Percentiles rank a stretch among this genome's conserved stretches.
Conservation (phyloP, 1,139 yeast species). For the Yamadazyma dendronema region DNA sequence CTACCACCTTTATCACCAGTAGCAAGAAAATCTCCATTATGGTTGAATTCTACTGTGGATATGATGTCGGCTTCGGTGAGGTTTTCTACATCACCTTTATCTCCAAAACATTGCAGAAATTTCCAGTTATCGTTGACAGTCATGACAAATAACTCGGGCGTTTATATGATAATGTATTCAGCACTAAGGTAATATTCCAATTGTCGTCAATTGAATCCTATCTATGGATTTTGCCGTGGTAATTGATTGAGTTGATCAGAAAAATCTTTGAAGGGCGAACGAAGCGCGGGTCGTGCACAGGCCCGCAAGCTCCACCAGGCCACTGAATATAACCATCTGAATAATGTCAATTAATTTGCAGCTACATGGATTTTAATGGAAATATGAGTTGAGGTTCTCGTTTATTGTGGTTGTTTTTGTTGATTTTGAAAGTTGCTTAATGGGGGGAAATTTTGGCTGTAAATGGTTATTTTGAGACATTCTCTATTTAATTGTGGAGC, state of each 20-base stretch:
- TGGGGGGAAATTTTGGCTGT: too few species aligned
- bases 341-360: too few species aligned
- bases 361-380: too few species aligned
- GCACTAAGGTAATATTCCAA: too few species aligned
- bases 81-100: constrained; percentile 93
- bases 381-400: too few species aligned
- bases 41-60: constrained; percentile 95
- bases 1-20: constrained; percentile 99
- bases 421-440: too few species aligned
- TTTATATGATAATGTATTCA: neutral
- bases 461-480: too few species aligned
- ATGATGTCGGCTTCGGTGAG: constrained; percentile 98
- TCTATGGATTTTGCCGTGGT: too few species aligned
- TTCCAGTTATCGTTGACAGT: constrained; percentile 49
- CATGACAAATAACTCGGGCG: too few species aligned
- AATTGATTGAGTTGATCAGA: neutral
- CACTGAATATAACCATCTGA: neutral
- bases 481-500: too few species aligned
- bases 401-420: too few species aligned
- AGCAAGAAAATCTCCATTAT: constrained; percentile 91
- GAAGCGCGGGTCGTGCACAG: neutral
- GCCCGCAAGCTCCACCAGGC: constrained; percentile 1
- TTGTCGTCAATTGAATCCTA: too few species aligned
- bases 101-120: constrained; percentile 94
- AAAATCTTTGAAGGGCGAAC: constrained; percentile 9